These are phyloP conservation scores for Solanum acaule DNA, from an alignment of 257 asterid genomes.

Conservation along the genomic window DNA sequence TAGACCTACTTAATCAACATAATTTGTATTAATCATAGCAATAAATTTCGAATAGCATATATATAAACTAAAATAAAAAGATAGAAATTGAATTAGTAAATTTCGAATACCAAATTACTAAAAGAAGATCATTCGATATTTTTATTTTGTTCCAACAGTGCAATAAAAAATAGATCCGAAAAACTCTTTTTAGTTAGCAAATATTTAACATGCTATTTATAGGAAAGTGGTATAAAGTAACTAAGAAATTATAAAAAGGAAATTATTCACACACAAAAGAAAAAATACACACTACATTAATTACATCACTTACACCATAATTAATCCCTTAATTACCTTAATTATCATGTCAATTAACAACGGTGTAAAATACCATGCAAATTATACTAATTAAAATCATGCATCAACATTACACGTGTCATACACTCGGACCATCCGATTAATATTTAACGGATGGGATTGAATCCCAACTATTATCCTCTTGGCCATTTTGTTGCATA, in stretches of 20 bases:
- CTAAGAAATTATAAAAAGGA: neutral
- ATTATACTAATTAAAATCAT: neutral
- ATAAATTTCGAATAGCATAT: neutral
- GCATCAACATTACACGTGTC: neutral
- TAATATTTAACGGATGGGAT: conserved; percentile 50
- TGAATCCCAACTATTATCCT: conserved; percentile 37
- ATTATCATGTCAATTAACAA: neutral
- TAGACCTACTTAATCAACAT: neutral
- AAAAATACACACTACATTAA: neutral
- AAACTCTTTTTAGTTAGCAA: neutral
- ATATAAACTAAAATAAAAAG: neutral
- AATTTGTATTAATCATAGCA: neutral
- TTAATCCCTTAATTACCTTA: neutral
- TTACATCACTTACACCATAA: neutral
- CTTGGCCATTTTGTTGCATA: neutral
- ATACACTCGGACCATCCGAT: neutral
- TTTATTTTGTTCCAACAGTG: no score
- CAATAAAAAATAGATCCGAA: no score
- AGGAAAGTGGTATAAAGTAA: neutral
- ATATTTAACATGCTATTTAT: neutral
- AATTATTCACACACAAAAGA: neutral
- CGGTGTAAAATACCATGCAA: neutral
- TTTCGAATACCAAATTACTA: neutral
- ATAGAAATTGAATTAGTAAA: neutral
- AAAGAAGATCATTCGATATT: neutral